phyloP scores from a whole-genome alignment of 2,329 filamentous ascomycete species.

The Venturia pyrina region DNA sequence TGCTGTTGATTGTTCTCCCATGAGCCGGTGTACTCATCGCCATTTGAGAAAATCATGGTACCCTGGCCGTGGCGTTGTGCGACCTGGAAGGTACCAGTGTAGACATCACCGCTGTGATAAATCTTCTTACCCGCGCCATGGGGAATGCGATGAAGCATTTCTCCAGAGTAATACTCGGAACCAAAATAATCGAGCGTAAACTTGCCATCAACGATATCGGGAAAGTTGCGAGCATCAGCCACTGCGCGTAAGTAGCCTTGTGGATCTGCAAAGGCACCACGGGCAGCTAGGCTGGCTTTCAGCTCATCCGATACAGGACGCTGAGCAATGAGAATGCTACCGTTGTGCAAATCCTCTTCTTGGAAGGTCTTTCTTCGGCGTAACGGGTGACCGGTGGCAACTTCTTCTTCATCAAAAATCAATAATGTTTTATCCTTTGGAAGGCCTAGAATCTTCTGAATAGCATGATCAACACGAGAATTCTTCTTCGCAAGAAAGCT shows the following conservation, averaged over 20 bases:
- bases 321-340: slow-evolving; percentile 23
- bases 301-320: slow-evolving; percentile 21
- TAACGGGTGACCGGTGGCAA: slow-evolving; percentile 19
- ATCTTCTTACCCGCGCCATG: slow-evolving; percentile 48
- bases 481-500: slow-evolving; percentile 23
- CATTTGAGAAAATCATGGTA: slow-evolving; percentile 52
- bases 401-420: slow-evolving; percentile 39
- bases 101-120: slow-evolving; percentile 43
- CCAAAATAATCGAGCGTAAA: slow-evolving; percentile 45
- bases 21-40: slow-evolving; percentile 48
- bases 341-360: slow-evolving; percentile 17
- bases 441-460: slow-evolving; percentile 22
- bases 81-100: slow-evolving; percentile 44
- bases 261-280: slow-evolving; percentile 25
- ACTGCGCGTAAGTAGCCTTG: slow-evolving; percentile 35
- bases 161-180: slow-evolving; percentile 46
- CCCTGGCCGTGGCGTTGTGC: slow-evolving; percentile 46
- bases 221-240: slow-evolving; percentile 32
- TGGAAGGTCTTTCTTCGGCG: slow-evolving; percentile 24
- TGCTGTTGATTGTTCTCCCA: slow-evolving; percentile 55
- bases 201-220: slow-evolving; percentile 32
- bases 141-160: slow-evolving; percentile 35
- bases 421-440: slow-evolving; percentile 32
- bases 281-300: slow-evolving; percentile 21
- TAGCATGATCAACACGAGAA: slow-evolving; percentile 25